phyloP scores from a whole-genome alignment of 148 eudicot genomes.

The Amaranthus hypochondriacus region DNA sequence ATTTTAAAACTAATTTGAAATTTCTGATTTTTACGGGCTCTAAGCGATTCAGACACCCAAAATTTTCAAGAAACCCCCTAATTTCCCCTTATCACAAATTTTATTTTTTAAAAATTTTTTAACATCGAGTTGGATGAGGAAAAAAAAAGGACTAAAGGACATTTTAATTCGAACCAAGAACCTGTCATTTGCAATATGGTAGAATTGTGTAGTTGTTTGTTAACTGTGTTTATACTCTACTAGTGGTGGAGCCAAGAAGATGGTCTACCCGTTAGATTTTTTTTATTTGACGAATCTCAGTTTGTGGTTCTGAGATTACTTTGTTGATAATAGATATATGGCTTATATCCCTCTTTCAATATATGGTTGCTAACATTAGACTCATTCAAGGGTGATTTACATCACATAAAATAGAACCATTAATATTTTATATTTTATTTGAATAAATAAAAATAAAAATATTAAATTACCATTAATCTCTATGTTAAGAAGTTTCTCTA shows the following conservation, averaged over 20 bases:
- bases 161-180: no score
- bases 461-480: background rate
- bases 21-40: no score
- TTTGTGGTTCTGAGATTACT: constrained; percentile 13
- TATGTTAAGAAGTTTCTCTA: background rate
- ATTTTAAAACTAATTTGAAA: no score
- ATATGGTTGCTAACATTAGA: background rate
- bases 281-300: background rate
- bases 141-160: no score
- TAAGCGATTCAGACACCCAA: no score
- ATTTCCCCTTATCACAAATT: no score
- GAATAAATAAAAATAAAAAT: background rate
- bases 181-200: no score
- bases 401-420: background rate
- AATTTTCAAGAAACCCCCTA: no score
- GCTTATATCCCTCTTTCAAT: background rate
- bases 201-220: no score
- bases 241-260: background rate
- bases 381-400: background rate
- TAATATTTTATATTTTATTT: background rate
- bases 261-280: background rate
- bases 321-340: background rate
- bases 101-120: no score
- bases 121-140: no score
- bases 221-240: no score